Evolutionary conservation across 2,329 filamentous ascomycete genomes (phyloP).

Genomic region (Ascochyta clinopodiicola): DNA sequence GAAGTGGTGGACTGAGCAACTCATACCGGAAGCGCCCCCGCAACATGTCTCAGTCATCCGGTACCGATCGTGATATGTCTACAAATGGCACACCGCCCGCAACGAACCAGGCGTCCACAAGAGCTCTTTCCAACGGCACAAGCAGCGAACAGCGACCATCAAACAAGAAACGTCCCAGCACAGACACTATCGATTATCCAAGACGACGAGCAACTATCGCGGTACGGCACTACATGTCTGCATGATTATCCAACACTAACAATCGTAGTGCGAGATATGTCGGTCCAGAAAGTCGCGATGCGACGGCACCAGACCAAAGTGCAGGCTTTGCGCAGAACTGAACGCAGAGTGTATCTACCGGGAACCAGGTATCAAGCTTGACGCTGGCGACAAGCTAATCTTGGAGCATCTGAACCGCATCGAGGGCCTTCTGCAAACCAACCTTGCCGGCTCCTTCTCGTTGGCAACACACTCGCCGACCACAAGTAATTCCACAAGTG

Average conservation of each 20-base stretch:
- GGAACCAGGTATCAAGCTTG: constrained; percentile 85
- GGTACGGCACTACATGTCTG: constrained; percentile 32
- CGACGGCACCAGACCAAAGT: constrained; percentile 81
- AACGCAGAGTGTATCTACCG: constrained; percentile 84
- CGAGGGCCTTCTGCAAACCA: constrained; percentile 78
- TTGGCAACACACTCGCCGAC: constrained; percentile 63
- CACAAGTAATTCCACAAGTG: constrained; percentile 53
- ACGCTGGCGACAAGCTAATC: constrained; percentile 85
- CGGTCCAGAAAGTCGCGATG: constrained; percentile 81
- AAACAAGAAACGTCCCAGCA: constrained; percentile 49
- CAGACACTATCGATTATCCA: constrained; percentile 52
- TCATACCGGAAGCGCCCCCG: constrained; percentile 48
- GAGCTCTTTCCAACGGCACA: constrained; percentile 35
- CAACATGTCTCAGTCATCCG: constrained; percentile 53
- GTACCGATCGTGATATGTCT: constrained; percentile 50
- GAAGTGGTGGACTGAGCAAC: constrained; percentile 35
- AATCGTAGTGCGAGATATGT: constrained; percentile 76
- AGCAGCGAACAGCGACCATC: constrained; percentile 34
- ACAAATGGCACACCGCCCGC: constrained; percentile 37
- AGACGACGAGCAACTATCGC: constrained; percentile 51
- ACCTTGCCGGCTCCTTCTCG: constrained; percentile 62
- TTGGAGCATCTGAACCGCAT: constrained; percentile 79
- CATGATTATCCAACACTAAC: constrained; percentile 30
- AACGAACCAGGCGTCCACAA: constrained; percentile 36
- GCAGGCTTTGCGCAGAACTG: constrained; percentile 81